These are phyloP conservation scores for Gaeumannomyces tritici DNA, from an alignment of 2,329 filamentous ascomycete species.

Conservation along the genomic window DNA sequence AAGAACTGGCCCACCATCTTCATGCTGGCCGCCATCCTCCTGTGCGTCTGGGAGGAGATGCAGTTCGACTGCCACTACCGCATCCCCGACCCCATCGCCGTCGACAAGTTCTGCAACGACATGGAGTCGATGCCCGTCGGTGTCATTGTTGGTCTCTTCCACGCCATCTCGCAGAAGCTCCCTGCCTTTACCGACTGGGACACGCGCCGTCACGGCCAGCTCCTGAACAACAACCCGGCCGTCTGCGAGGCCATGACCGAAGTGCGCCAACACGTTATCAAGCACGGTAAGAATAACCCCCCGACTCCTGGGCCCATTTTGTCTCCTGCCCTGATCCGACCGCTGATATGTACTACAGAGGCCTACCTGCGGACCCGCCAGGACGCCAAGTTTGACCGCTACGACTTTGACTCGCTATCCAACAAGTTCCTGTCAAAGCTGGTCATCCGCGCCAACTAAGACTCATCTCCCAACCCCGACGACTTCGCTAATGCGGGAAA, in stretches of 20 bases:
- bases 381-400: constrained; percentile 75
- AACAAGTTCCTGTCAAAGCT: constrained; percentile 97
- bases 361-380: constrained; percentile 73
- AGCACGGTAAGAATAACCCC: constrained; percentile 64
- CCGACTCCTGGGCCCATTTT: not conserved
- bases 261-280: constrained; percentile 82
- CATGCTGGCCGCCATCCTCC: constrained; percentile 85
- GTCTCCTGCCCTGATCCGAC: constrained; percentile 25
- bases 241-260: constrained; percentile 96
- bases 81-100: constrained; percentile 70
- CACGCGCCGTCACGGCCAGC: constrained; percentile 77
- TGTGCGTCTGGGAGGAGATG: constrained; percentile 97
- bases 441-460: constrained; percentile 85
- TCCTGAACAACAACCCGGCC: constrained; percentile 82
- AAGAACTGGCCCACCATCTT: constrained; percentile 99
- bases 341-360: constrained; percentile 46
- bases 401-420: constrained; percentile 88
- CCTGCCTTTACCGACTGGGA: constrained; percentile 93
- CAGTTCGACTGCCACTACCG: constrained; percentile 98
- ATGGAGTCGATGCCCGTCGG: constrained; percentile 96
- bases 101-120: constrained; percentile 90
- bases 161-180: constrained; percentile 94
- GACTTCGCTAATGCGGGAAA: not conserved
- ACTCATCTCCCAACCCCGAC: not conserved
- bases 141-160: constrained; percentile 93